Evolutionary conservation across 2,329 filamentous ascomycete genomes (phyloP), one percentile per base, ranked within the genome.

Genomic region (Pseudogymnoascus sp.): DNA sequence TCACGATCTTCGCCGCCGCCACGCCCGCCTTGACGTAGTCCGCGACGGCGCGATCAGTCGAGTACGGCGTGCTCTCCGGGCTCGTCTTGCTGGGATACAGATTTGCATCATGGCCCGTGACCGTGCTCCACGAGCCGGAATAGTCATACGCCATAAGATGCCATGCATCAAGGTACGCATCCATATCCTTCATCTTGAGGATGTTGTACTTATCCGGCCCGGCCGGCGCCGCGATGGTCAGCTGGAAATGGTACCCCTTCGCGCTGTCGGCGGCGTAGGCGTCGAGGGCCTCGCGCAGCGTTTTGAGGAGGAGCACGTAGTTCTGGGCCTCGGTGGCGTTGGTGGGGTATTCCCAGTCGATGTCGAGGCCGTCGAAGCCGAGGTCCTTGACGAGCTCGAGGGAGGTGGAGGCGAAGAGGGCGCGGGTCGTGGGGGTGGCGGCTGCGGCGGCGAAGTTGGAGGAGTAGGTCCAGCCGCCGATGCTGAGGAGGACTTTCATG

Each of bases 391-490:
- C 28, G 4, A 68, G 60, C 17, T 33, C 7, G 4, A 70, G 64
- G 26, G 68, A 62, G 26, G 64, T 65, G n/a, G 63, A 44, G 28
- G 67, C 67, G 59, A 71, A 71, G 23, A 36, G 40, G 9, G 63
- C 23, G 8, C 68, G 65, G 21, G 23, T 85, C 1, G 78, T 75
- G 0, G 81, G 79, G 0, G 86, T 88, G 64, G 83, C 84, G 7
- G 87, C 84, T 0, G 87, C 86, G 1, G 78, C 77, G 1, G 87
- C 80, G 72, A 96, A 93, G 74, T 90, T 89, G 68, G 81, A 78
- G 2, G 88, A 91, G 76, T 91, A 95, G 0, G 89, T 92, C 89
- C 89, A 96, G 26, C 92, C 92, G 60, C 92, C 92, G 67, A 96
- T 91, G 60, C 85, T 89, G 3, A 96, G 81, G 26, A 96, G 79